phyloP scores from a whole-genome alignment of 179 eudicot genomes.

The Gypsophila paniculata region DNA sequence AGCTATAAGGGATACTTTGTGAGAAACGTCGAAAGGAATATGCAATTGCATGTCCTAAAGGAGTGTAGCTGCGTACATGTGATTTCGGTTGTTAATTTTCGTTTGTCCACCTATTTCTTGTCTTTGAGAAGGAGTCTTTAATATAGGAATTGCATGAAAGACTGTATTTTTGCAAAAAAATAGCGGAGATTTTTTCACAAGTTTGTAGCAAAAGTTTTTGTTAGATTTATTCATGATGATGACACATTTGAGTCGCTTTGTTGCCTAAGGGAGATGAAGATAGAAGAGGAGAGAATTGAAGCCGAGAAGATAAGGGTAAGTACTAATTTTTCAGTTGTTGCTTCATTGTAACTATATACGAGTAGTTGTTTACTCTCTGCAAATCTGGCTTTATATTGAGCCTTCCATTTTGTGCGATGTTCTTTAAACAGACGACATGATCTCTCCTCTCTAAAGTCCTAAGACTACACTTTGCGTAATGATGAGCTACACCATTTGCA shows the following conservation, averaged over 20 bases:
- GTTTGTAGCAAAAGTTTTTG: neutral
- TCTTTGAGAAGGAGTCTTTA: neutral
- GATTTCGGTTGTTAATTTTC: neutral
- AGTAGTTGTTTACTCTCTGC: neutral
- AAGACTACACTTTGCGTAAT: neutral
- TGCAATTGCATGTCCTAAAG: neutral
- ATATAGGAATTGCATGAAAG: neutral
- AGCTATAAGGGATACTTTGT: neutral
- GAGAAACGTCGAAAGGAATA: neutral
- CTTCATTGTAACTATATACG: neutral
- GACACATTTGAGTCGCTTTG: conserved; percentile 5
- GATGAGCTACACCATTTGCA: neutral
- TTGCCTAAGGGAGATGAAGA: conserved; percentile 70
- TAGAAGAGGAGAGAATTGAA: conserved; percentile 90
- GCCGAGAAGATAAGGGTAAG: conserved; percentile 83
- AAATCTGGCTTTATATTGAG: neutral
- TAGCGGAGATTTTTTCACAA: neutral
- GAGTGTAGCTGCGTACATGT: neutral
- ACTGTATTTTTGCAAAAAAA: neutral
- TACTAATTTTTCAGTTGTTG: neutral
- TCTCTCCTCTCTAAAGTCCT: neutral
- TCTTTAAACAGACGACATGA: neutral
- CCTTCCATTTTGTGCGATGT: neutral
- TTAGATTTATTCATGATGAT: neutral
- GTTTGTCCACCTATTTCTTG: neutral